Conservation (phyloP, 306 rosid species). For the Ammopiptanthus mongolicus region DNA sequence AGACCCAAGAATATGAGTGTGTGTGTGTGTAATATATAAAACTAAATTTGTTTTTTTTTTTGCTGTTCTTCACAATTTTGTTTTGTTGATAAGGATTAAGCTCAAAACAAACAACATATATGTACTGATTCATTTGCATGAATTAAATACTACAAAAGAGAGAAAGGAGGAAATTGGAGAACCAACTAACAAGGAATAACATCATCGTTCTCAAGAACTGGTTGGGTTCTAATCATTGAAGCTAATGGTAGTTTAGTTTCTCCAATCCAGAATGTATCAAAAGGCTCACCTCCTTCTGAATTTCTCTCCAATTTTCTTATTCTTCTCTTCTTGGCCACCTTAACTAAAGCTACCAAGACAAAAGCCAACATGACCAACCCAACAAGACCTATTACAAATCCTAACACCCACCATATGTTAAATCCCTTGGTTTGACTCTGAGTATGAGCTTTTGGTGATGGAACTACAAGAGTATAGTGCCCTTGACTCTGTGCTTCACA, state of each 20-base stretch:
- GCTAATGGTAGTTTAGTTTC: conserved; percentile 78
- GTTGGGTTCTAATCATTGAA: conserved; percentile 71
- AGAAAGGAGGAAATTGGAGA: background rate
- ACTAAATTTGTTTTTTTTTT: background rate
- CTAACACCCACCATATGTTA: conserved; percentile 40
- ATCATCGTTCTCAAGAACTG: conserved; percentile 52
- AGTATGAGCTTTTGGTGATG: conserved; percentile 1
- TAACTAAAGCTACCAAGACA: conserved; percentile 20
- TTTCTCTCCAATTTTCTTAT: conserved; percentile 52
- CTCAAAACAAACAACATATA: background rate
- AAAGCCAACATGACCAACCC: conserved; percentile 42
- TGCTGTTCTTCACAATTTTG: background rate
- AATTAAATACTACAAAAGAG: background rate
- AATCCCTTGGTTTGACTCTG: background rate
- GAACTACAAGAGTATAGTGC: conserved; percentile 60
- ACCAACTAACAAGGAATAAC: conserved; percentile 1
- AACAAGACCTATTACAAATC: conserved; percentile 42
- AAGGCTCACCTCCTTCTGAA: conserved; percentile 53
- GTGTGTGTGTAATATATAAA: too few species aligned
- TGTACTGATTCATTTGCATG: conserved; percentile 16
- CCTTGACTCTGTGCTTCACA: conserved; percentile 47
- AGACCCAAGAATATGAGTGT: background rate
- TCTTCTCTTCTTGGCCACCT: conserved; percentile 33
- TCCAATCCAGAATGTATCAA: conserved; percentile 75
- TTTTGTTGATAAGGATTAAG: conserved; percentile 3